Evolutionary conservation across 768 basidiomycete genomes (phyloP).

Genomic region (Auricularia sp.): DNA sequence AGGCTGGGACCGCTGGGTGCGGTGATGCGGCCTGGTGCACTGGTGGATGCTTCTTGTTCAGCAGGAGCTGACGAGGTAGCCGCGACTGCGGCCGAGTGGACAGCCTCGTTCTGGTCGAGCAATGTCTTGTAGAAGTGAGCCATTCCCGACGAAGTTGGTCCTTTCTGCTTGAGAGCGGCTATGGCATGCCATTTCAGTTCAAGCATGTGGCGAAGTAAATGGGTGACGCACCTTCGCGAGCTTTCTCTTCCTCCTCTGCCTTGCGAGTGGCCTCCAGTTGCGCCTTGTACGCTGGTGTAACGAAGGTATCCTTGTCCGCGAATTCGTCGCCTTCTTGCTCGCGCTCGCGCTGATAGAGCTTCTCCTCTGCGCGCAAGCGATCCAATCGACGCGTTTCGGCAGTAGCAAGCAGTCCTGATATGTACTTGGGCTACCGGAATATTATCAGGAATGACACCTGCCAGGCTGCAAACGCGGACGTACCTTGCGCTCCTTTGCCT

Average conservation of each 20-base stretch:
- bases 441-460: slow-evolving; percentile 11
- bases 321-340: slow-evolving; percentile 91
- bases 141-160: slow-evolving; percentile 61
- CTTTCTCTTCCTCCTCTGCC: slow-evolving; percentile 89
- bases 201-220: neutral
- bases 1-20: slow-evolving; percentile 38
- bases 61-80: slow-evolving; percentile 35
- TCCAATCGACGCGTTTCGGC: slow-evolving; percentile 86
- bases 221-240: slow-evolving; percentile 64
- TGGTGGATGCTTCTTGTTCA: slow-evolving; percentile 41
- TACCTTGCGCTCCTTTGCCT: slow-evolving; percentile 71
- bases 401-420: slow-evolving; percentile 61
- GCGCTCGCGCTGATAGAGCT: slow-evolving; percentile 90
- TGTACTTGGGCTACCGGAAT: slow-evolving; percentile 79
- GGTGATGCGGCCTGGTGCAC: slow-evolving; percentile 32
- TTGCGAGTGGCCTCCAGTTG: slow-evolving; percentile 86
- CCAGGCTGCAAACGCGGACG: slow-evolving; percentile 13
- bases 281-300: slow-evolving; percentile 93
- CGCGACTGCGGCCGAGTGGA: slow-evolving; percentile 80
- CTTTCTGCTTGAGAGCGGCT: slow-evolving; percentile 52
- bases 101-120: slow-evolving; percentile 66
- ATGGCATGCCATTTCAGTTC: slow-evolving; percentile 2
- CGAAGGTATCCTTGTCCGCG: slow-evolving; percentile 91
- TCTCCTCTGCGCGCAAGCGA: slow-evolving; percentile 89
- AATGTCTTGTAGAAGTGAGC: slow-evolving; percentile 74